Evolutionary conservation across 257 asterid species (phyloP).

Genomic region (Salvia miltiorrhiza): DNA sequence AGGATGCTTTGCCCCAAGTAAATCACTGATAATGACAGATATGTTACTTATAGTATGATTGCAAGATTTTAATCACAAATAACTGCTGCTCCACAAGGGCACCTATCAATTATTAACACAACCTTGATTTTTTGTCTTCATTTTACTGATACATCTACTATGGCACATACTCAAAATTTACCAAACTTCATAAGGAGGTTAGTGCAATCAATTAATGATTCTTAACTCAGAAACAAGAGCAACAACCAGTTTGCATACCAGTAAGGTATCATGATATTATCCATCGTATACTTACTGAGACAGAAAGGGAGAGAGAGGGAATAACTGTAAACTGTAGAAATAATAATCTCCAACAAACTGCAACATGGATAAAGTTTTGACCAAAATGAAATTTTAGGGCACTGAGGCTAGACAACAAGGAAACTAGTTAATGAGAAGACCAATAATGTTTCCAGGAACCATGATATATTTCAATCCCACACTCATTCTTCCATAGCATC

Average conservation of each 20-base stretch:
- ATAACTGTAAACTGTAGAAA: neutral
- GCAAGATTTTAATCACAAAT: constrained; percentile 3
- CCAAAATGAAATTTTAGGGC: constrained; percentile 1
- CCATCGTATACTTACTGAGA: constrained; percentile 8
- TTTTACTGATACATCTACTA: neutral
- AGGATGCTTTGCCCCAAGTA: neutral
- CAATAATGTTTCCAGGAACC: constrained; percentile 17
- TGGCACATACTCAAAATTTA: neutral
- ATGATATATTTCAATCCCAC: neutral
- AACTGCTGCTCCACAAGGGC: neutral
- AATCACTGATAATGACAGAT: neutral
- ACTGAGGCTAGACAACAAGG: neutral
- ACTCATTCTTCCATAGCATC: constrained; percentile 86
- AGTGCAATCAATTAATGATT: neutral
- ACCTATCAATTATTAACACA: neutral
- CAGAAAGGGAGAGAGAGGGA: neutral
- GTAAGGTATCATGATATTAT: neutral
- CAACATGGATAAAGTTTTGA: constrained; percentile 14
- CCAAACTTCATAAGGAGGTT: neutral
- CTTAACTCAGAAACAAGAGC: neutral
- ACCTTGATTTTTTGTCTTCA: neutral
- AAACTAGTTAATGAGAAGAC: constrained; percentile 22
- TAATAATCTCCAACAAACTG: constrained; percentile 14
- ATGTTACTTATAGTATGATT: neutral
- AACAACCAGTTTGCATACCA: neutral